phyloP scores from a whole-genome alignment of 176 grass and related monocot species.

The Oryza glumipatula region DNA sequence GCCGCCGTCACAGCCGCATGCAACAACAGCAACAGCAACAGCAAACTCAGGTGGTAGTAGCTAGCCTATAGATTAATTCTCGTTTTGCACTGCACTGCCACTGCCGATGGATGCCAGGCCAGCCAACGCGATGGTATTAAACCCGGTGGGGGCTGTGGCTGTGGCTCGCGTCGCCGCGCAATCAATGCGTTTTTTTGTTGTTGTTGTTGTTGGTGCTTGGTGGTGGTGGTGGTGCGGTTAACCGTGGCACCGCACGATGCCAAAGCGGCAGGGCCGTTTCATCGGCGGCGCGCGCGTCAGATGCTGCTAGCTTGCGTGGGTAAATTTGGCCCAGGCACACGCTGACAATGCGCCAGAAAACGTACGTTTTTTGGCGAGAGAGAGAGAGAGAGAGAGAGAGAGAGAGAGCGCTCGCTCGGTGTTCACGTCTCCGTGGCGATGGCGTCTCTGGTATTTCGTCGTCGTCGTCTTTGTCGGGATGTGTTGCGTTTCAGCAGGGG shows the following conservation, averaged over 20 bases:
- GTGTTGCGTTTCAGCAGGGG: not conserved
- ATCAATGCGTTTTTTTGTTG: slow-evolving; percentile 5
- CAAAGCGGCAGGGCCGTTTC: not conserved
- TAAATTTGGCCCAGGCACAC: not conserved
- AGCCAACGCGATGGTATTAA: not conserved
- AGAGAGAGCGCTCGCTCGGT: not conserved
- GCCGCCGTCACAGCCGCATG: not conserved
- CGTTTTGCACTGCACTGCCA: not conserved
- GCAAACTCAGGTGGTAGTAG: not conserved
- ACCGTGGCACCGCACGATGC: not conserved
- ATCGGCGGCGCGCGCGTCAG: not conserved
- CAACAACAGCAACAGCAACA: not conserved
- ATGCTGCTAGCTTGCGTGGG: not conserved
- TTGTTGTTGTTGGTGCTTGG: not conserved
- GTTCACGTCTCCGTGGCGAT: not conserved
- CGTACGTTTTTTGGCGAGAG: no score
- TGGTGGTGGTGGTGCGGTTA: slow-evolving; percentile 15
- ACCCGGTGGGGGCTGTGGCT: slow-evolving; percentile 13
- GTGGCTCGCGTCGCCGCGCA: not conserved
- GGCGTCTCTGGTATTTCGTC: no score
- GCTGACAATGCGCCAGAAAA: not conserved
- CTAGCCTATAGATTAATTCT: not conserved
- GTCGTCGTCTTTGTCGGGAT: no score
- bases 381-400: no score
- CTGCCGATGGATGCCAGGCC: not conserved